Conservation (phyloP, 495 filamentous ascomycete genomes). For the Stereocaulon alpinum region DNA sequence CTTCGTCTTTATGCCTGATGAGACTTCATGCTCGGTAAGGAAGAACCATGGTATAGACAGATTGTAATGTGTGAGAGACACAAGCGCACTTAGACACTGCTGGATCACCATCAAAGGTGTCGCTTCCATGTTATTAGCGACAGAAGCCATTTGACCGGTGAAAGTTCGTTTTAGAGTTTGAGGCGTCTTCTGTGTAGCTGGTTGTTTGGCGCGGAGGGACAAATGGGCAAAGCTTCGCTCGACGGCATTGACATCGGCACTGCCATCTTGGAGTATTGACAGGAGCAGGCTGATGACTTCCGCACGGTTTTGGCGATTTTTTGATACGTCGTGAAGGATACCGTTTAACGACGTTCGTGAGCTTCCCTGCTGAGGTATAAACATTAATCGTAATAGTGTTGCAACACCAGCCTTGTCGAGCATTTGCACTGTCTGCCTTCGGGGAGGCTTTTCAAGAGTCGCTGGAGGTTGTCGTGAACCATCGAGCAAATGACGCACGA, state of each 20-base stretch:
- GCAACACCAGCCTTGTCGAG: slow-evolving; percentile 92
- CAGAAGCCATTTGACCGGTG: slow-evolving; percentile 44
- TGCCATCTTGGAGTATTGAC: slow-evolving; percentile 94
- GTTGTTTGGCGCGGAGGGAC: slow-evolving; percentile 79
- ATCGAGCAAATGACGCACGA: slow-evolving; percentile 26
- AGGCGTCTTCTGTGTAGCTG: slow-evolving; percentile 65
- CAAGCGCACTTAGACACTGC: slow-evolving; percentile 77
- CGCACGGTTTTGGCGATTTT: slow-evolving; percentile 86
- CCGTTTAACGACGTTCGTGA: slow-evolving; percentile 70
- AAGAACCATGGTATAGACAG: slow-evolving; percentile 84
- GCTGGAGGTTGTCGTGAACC: slow-evolving; percentile 20
- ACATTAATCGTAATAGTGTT: slow-evolving; percentile 91
- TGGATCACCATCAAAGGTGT: slow-evolving; percentile 92
- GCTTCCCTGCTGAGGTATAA: slow-evolving; percentile 78
- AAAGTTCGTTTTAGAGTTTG: slow-evolving; percentile 61
- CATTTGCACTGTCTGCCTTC: slow-evolving; percentile 83
- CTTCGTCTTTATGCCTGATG: slow-evolving; percentile 61
- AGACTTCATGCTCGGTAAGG: slow-evolving; percentile 84
- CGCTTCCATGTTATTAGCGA: slow-evolving; percentile 58
- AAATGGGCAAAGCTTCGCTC: slow-evolving; percentile 91
- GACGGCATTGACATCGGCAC: slow-evolving; percentile 80
- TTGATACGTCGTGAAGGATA: slow-evolving; percentile 78
- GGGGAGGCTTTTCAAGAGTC: slow-evolving; percentile 53
- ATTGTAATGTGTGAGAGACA: slow-evolving; percentile 71
- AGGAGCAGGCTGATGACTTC: slow-evolving; percentile 92